Conservation (phyloP, 257 asterid genomes). For the Vinca minor region DNA sequence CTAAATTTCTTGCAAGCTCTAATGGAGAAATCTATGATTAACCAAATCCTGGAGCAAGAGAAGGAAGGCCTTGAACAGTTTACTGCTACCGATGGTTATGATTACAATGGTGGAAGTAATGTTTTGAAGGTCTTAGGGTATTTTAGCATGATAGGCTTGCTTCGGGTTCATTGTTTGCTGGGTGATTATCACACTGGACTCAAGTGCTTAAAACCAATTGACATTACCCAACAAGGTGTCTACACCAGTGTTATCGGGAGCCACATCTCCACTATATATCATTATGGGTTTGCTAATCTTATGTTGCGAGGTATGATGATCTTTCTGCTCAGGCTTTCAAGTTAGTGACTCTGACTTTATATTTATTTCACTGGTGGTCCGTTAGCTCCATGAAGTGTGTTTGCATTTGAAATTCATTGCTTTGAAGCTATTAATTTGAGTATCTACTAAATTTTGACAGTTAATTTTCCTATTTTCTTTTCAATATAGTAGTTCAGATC, state of each 20-base stretch:
- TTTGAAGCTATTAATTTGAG: not conserved
- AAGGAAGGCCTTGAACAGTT: constrained; percentile 91
- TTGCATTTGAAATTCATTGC: not conserved
- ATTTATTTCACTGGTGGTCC: not conserved
- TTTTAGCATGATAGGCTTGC: constrained; percentile 95
- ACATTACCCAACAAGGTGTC: constrained; percentile 84
- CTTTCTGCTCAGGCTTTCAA: not conserved
- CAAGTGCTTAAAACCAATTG: constrained; percentile 80
- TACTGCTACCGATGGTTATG: constrained; percentile 91
- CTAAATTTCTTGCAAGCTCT: constrained; percentile 92
- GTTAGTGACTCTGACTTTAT: not conserved
- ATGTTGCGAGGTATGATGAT: constrained; percentile 72
- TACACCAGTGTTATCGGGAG: constrained; percentile 87
- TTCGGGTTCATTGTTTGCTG: constrained; percentile 92
- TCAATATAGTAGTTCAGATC: not conserved
- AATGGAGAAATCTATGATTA: constrained; percentile 78
- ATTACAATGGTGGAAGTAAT: constrained; percentile 91
- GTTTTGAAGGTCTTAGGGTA: constrained; percentile 95
- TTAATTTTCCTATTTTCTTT: not conserved
- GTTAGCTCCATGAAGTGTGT: not conserved
- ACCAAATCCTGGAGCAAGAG: constrained; percentile 78
- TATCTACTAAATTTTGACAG: not conserved
- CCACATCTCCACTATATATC: constrained; percentile 81
- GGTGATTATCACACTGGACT: constrained; percentile 97
- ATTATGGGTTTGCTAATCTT: constrained; percentile 92